These are phyloP conservation scores for Debaryomyces coudertii DNA, from an alignment of 1,139 yeast genomes.

Conservation along the genomic window DNA sequence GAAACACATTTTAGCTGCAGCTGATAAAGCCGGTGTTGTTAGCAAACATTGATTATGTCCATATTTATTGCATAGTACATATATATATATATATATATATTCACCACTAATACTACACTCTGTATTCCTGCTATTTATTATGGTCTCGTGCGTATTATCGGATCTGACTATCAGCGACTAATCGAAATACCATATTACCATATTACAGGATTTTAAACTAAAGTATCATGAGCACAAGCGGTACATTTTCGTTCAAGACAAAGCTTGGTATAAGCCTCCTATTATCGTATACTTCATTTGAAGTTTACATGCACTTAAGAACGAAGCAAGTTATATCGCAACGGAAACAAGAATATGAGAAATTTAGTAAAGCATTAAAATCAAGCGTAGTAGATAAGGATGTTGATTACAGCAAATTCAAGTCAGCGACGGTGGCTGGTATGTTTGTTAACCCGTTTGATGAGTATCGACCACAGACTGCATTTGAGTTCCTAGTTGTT, in stretches of 20 bases:
- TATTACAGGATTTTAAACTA: neutral
- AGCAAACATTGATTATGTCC: slow-evolving; percentile 58
- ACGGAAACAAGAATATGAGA: slow-evolving; percentile 45
- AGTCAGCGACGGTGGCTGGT: slow-evolving; percentile 67
- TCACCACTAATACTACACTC: neutral
- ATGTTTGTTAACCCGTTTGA: slow-evolving; percentile 87
- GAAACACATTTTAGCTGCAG: slow-evolving; percentile 77
- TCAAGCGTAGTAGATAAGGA: slow-evolving; percentile 14
- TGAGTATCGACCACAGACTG: slow-evolving; percentile 89
- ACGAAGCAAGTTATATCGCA: slow-evolving; percentile 60
- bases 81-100: neutral
- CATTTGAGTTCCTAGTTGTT: slow-evolving; percentile 79
- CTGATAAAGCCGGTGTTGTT: slow-evolving; percentile 87
- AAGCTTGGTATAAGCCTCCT: slow-evolving; percentile 57
- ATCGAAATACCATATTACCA: neutral
- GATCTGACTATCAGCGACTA: neutral
- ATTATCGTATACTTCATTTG: slow-evolving; percentile 69
- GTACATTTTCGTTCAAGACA: slow-evolving; percentile 26
- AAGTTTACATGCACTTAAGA: slow-evolving; percentile 59
- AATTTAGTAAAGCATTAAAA: slow-evolving; percentile 13
- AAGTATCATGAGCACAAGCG: neutral
- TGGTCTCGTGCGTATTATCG: neutral
- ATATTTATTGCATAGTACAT: neutral
- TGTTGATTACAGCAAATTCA: slow-evolving; percentile 37
- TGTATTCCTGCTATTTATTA: neutral